phyloP scores from a whole-genome alignment of 169 alveolate genomes.

The Plasmodium vinckei region DNA sequence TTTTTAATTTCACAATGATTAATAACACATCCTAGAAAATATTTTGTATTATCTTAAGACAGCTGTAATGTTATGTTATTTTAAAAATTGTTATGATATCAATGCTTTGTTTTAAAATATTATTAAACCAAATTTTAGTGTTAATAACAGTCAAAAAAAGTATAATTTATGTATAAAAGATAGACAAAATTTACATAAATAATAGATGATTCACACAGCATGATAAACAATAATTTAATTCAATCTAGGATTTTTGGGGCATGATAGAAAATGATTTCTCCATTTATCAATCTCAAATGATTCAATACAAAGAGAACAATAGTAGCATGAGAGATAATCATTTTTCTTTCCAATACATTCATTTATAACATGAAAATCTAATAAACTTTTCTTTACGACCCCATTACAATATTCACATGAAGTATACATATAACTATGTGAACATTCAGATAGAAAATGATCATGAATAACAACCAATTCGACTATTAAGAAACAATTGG shows the following conservation, averaged over 20 bases:
- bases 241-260: conserved; percentile 71
- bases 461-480: conserved; percentile 77
- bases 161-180: conserved; percentile 11
- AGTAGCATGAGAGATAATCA: conserved; percentile 70
- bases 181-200: conserved; percentile 14
- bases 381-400: conserved; percentile 49
- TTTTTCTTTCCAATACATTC: conserved; percentile 69
- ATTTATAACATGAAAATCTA: conserved; percentile 67
- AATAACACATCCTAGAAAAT: too few species aligned
- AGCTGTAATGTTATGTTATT: too few species aligned
- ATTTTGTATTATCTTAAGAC: too few species aligned
- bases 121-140: too few species aligned
- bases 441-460: conserved; percentile 74
- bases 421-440: conserved; percentile 71
- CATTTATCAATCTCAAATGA: conserved; percentile 72
- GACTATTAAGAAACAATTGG: conserved; percentile 72
- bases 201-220: conserved; percentile 9
- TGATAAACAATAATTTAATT: not conserved
- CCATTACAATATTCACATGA: conserved; percentile 69
- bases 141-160: conserved; percentile 20
- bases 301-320: conserved; percentile 72
- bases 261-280: conserved; percentile 73
- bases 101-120: too few species aligned
- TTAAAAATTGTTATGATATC: too few species aligned
- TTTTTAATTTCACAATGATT: too few species aligned